A percentile compares a stretch with the other conserved stretches of the same genome.
These are phyloP conservation scores for Pinus tabuliformis DNA, from an alignment of 75 land plant species.

Conservation along the genomic window DNA sequence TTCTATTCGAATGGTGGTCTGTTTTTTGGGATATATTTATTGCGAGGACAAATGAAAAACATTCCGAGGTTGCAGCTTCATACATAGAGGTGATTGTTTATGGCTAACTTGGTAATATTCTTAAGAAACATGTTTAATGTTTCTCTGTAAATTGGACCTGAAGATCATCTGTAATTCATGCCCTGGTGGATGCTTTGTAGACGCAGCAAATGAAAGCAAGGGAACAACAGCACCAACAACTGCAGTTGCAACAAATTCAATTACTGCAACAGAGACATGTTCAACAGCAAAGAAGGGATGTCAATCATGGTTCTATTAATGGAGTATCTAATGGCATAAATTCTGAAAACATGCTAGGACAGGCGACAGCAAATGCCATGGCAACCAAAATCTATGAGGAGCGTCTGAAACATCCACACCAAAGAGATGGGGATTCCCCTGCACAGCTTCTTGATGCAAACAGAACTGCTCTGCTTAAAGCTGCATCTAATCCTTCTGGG, in stretches of 20 bases:
- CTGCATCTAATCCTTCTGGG: too few species aligned
- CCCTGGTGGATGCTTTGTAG: constrained; percentile 19
- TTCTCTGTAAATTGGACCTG: too few species aligned
- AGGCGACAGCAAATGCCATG: constrained; percentile 77
- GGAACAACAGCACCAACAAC: constrained; percentile 54
- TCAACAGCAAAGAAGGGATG: constrained; percentile 58
- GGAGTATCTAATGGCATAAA: constrained; percentile 57
- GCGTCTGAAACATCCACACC: constrained; percentile 70
- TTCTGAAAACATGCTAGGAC: constrained; percentile 50
- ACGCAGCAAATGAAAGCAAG: constrained; percentile 80
- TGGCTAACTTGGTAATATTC: too few species aligned
- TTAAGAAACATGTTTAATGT: too few species aligned
- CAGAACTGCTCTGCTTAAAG: too few species aligned
- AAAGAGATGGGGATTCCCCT: constrained; percentile 41
- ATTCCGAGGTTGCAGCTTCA: constrained; percentile 97
- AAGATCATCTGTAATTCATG: not conserved
- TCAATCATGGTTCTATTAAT: constrained; percentile 49
- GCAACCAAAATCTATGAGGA: constrained; percentile 95
- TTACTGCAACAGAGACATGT: constrained; percentile 4
- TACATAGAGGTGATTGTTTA: constrained; percentile 70
- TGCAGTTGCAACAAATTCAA: constrained; percentile 33
- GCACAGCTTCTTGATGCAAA: too few species aligned
- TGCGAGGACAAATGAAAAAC: constrained; percentile 96
- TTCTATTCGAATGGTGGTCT: constrained; percentile 99
- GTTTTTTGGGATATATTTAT: constrained; percentile 99